Evolutionary conservation across 208 protist genomes (phyloP).

Genomic region (Acanthamoeba culbertsoni): DNA sequence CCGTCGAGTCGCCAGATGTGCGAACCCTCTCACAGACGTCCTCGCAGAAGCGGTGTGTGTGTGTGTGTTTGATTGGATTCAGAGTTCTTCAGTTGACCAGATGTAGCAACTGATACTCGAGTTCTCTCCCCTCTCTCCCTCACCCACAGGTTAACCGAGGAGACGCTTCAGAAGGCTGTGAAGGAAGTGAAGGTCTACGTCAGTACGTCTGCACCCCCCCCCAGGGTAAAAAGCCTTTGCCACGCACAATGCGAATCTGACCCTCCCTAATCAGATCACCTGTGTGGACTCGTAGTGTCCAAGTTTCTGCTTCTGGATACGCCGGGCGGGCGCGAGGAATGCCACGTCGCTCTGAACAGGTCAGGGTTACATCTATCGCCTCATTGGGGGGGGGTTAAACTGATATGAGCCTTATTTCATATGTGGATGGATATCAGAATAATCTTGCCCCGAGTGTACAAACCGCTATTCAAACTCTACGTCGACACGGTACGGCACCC

Average conservation of each 20-base stretch:
- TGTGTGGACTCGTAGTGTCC: slow-evolving; percentile 3
- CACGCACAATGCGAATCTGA: too few species aligned
- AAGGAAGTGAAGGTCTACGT: slow-evolving; percentile 43
- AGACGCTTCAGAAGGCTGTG: slow-evolving; percentile 50
- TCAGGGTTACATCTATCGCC: not conserved
- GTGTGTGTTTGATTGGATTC: too few species aligned
- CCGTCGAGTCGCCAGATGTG: slow-evolving; percentile 52
- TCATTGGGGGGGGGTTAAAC: too few species aligned
- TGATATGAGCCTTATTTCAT: too few species aligned
- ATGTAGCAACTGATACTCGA: not conserved
- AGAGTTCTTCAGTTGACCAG: too few species aligned
- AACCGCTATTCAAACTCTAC: not conserved
- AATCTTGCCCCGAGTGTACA: not conserved
- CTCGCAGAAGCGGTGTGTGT: not conserved
- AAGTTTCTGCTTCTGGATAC: slow-evolving; percentile 46
- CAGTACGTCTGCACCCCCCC: not conserved
- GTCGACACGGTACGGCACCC: not conserved
- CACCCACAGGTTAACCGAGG: slow-evolving; percentile 4
- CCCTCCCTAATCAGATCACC: not conserved
- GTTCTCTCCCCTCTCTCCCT: not conserved
- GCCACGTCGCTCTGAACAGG: not conserved
- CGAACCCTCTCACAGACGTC: not conserved
- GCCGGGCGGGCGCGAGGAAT: not conserved
- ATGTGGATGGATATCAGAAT: not conserved
- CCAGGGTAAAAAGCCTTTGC: not conserved